phyloP scores from a whole-genome alignment of 176 grass and related monocot genomes.

The Poa annua region DNA sequence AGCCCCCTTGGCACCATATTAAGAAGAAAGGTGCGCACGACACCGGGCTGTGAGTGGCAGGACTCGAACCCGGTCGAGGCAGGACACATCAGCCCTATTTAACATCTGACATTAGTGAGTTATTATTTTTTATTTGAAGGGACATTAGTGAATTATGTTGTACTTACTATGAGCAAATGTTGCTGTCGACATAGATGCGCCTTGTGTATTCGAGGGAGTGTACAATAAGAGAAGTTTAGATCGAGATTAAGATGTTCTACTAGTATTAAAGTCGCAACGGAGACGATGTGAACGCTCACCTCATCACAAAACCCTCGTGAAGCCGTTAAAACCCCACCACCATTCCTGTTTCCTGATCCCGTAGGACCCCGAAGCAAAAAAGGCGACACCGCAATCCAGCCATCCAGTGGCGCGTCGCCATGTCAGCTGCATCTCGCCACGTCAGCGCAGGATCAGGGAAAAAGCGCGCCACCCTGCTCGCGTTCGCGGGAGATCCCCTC shows the following conservation, averaged over 20 bases:
- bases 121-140: too few species aligned
- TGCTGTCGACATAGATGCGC: too few species aligned
- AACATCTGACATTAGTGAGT: too few species aligned
- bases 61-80: too few species aligned
- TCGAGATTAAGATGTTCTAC: neutral
- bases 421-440: neutral
- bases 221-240: neutral
- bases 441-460: slow-evolving; percentile 35
- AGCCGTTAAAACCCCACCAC: slow-evolving; percentile 21
- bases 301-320: slow-evolving; percentile 62
- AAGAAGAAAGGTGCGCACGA: too few species aligned
- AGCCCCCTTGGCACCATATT: too few species aligned
- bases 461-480: slow-evolving; percentile 30
- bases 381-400: slow-evolving; percentile 54
- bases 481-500: slow-evolving; percentile 34
- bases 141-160: too few species aligned
- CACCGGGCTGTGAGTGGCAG: too few species aligned
- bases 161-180: too few species aligned
- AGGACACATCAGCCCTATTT: too few species aligned
- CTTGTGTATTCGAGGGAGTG: too few species aligned
- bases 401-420: neutral
- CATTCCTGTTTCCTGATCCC: slow-evolving; percentile 5
- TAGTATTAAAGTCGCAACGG: neutral
- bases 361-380: neutral
- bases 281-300: slow-evolving; percentile 26